These are phyloP conservation scores for Pseudopyricularia cyperi DNA, from an alignment of 2,329 filamentous ascomycete genomes.

Conservation along the genomic window DNA sequence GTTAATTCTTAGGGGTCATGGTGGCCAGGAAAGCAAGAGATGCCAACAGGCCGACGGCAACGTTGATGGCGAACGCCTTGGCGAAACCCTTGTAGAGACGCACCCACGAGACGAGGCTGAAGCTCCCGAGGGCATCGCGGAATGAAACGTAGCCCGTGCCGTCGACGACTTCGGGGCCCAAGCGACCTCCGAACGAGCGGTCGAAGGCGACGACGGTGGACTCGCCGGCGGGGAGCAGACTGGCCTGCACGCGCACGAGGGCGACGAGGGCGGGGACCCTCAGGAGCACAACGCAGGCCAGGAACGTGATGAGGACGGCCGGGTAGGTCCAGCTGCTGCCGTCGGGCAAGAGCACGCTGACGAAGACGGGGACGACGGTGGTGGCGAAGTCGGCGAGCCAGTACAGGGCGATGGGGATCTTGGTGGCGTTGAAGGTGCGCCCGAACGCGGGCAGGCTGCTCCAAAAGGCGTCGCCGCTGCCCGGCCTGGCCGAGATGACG, in stretches of 20 bases:
- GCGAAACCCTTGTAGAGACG: constrained; percentile 62
- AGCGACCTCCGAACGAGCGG: constrained; percentile 66
- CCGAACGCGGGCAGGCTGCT: constrained; percentile 54
- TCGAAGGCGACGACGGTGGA: constrained; percentile 86
- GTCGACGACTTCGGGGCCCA: constrained; percentile 61
- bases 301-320: constrained; percentile 27
- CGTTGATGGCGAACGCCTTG: constrained; percentile 52
- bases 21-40: constrained; percentile 35
- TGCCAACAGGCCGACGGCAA: constrained; percentile 33
- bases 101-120: constrained; percentile 58
- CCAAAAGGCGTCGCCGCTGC: constrained; percentile 45
- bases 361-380: constrained; percentile 29
- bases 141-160: constrained; percentile 60
- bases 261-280: constrained; percentile 66
- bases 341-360: constrained; percentile 33
- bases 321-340: constrained; percentile 30
- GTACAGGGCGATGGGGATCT: constrained; percentile 50
- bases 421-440: constrained; percentile 54
- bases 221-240: constrained; percentile 67
- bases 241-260: constrained; percentile 74
- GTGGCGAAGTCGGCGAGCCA: constrained; percentile 43
- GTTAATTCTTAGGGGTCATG: constrained; percentile 16
- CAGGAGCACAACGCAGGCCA: constrained; percentile 45
- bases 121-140: constrained; percentile 66
- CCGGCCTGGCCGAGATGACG: constrained; percentile 59